A percentile compares a stretch with the other conserved stretches of the same genome.
Conservation (phyloP, 192 early-diverging fungal species). For the Entomortierella lignicola region DNA sequence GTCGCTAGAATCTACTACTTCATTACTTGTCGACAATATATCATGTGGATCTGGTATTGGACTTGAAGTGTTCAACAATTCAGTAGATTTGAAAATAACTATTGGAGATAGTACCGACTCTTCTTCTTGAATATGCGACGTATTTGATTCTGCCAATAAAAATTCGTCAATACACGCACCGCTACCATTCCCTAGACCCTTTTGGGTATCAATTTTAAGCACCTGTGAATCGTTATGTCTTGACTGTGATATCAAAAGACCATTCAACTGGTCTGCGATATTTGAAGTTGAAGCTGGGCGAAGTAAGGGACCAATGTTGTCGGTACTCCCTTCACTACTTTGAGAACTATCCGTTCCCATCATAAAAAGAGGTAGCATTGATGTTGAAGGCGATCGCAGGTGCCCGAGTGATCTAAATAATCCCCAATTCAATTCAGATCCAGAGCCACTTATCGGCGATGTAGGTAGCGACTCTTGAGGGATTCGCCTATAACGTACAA, state of each 20-base stretch:
- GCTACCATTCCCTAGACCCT: not conserved
- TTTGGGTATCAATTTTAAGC: not conserved
- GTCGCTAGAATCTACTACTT: not conserved
- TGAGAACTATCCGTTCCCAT: constrained; percentile 5
- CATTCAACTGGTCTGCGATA: constrained; percentile 8
- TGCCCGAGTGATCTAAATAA: constrained; percentile 41
- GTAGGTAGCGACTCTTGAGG: constrained; percentile 34
- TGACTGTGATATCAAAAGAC: constrained; percentile 17
- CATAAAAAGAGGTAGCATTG: constrained; percentile 22
- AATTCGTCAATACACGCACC: constrained; percentile 12
- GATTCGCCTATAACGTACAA: constrained; percentile 33
- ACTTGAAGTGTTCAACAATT: not conserved
- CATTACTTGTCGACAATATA: not conserved
- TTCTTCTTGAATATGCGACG: not conserved
- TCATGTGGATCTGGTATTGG: not conserved
- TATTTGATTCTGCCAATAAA: constrained; percentile 9
- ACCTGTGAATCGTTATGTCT: not conserved
- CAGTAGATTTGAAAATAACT: constrained; percentile 8
- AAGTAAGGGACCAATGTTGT: not conserved
- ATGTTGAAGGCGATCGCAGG: constrained; percentile 44
- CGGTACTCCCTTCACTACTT: not conserved
- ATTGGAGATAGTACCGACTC: constrained; percentile 34
- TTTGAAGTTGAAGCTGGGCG: constrained; percentile 17
- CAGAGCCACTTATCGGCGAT: constrained; percentile 16
- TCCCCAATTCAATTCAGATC: constrained; percentile 24